phyloP scores from a whole-genome alignment of 2,329 filamentous ascomycete species.

The Calonectria honghensis region DNA sequence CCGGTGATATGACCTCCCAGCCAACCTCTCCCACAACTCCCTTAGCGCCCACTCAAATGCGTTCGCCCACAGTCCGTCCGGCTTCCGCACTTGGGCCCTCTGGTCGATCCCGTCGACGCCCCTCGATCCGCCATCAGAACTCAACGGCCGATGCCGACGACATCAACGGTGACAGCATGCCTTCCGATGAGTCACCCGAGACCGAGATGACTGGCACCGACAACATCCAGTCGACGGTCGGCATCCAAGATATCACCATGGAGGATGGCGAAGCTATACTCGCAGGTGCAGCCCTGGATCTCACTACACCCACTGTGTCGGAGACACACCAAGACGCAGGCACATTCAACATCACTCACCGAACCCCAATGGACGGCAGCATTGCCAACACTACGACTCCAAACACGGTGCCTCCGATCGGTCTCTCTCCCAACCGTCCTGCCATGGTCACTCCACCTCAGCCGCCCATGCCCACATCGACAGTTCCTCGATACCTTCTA shows the following conservation, averaged over 20 bases:
- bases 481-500: slow-evolving; percentile 86
- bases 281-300: slow-evolving; percentile 82
- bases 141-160: slow-evolving; percentile 95
- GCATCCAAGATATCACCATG: slow-evolving; percentile 87
- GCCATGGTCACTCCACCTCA: slow-evolving; percentile 83
- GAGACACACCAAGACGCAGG: slow-evolving; percentile 88
- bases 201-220: slow-evolving; percentile 86
- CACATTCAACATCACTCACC: slow-evolving; percentile 95
- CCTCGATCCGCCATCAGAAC: slow-evolving; percentile 91
- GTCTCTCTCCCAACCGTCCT: slow-evolving; percentile 83
- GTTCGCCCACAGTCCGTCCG: slow-evolving; percentile 73
- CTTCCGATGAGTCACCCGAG: slow-evolving; percentile 85
- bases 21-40: slow-evolving; percentile 94
- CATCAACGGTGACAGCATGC: slow-evolving; percentile 86
- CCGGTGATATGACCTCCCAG: slow-evolving; percentile 85
- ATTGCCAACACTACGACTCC: slow-evolving; percentile 84
- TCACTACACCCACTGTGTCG: slow-evolving; percentile 86
- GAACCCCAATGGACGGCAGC: slow-evolving; percentile 88
- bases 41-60: slow-evolving; percentile 78
- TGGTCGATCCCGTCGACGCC: slow-evolving; percentile 79
- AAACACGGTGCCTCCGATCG: slow-evolving; percentile 79
- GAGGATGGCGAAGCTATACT: slow-evolving; percentile 88
- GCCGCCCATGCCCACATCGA: slow-evolving; percentile 81
- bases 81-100: slow-evolving; percentile 72
- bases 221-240: slow-evolving; percentile 87